Conservation (phyloP, 306 rosid genomes). For the Medicago lupulina region DNA sequence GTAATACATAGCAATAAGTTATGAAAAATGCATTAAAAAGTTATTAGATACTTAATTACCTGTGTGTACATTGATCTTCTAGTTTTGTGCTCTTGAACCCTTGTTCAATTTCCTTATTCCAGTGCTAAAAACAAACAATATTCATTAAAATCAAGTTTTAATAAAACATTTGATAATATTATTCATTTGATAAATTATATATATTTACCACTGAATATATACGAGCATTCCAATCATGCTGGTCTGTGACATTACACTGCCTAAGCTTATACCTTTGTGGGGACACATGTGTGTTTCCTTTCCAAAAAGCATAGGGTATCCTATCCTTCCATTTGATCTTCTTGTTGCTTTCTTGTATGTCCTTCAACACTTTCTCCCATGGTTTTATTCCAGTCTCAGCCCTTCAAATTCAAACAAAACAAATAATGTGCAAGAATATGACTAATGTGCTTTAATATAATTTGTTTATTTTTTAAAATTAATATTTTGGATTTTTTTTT, state of each 20-base stretch:
- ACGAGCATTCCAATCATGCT: conserved; percentile 51
- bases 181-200: conserved; percentile 14
- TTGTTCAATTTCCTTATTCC: conserved; percentile 12
- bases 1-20: not conserved
- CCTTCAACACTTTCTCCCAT: conserved; percentile 44
- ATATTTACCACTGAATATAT: conserved; percentile 47
- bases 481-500: too few relatives aligned
- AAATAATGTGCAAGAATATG: too few relatives aligned
- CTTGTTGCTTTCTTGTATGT: conserved; percentile 44
- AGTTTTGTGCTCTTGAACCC: conserved; percentile 45
- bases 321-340: conserved; percentile 53
- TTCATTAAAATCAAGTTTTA: not conserved
- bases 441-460: too few relatives aligned
- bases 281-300: conserved; percentile 49
- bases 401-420: conserved; percentile 39
- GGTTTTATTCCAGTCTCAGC: conserved; percentile 52
- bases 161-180: not conserved
- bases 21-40: not conserved
- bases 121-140: conserved; percentile 43
- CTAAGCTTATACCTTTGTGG: conserved; percentile 14
- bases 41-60: conserved; percentile 30
- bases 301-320: conserved; percentile 61
- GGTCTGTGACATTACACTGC: conserved; percentile 45
- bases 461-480: too few relatives aligned
- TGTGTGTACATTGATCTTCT: conserved; percentile 58